Evolutionary conservation across 176 grass and related monocot genomes (phyloP).

Genomic region (Bonia amplexicaulis): DNA sequence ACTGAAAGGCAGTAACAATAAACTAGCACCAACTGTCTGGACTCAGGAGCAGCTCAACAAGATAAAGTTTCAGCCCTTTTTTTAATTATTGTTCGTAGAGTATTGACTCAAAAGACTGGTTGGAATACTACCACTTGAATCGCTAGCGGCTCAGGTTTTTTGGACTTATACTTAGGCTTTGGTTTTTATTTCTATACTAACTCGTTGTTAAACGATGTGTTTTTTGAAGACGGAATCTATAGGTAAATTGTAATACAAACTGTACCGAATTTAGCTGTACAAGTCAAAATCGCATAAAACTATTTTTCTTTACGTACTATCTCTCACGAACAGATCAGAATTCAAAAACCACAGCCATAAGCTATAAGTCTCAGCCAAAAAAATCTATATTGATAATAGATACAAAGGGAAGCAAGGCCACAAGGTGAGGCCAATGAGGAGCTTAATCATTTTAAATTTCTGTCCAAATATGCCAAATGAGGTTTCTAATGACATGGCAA

Average conservation of each 20-base stretch:
- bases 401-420: slow-evolving; percentile 6
- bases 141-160: too few species aligned
- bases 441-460: slow-evolving; percentile 52
- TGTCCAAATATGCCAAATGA: slow-evolving; percentile 46
- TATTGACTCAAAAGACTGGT: slow-evolving; percentile 47
- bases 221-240: too few species aligned
- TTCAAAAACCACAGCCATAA: too few species aligned
- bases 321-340: too few species aligned
- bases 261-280: too few species aligned
- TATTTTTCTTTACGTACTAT: too few species aligned
- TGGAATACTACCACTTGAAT: slow-evolving; percentile 29
- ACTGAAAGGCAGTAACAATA: slow-evolving; percentile 36
- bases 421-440: slow-evolving; percentile 40
- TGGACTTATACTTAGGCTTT: too few species aligned
- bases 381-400: not conserved
- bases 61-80: not conserved
- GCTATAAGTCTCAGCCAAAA: too few species aligned
- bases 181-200: too few species aligned
- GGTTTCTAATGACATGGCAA: slow-evolving; percentile 36
- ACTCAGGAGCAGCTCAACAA: not conserved
- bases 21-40: slow-evolving; percentile 23
- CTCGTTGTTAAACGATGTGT: too few species aligned
- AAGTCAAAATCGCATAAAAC: too few species aligned
- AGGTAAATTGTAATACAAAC: too few species aligned
- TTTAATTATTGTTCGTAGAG: not conserved